Evolutionary conservation across 2,329 filamentous ascomycete genomes (phyloP).

Genomic region (Tolypocladium ophioglossoides): DNA sequence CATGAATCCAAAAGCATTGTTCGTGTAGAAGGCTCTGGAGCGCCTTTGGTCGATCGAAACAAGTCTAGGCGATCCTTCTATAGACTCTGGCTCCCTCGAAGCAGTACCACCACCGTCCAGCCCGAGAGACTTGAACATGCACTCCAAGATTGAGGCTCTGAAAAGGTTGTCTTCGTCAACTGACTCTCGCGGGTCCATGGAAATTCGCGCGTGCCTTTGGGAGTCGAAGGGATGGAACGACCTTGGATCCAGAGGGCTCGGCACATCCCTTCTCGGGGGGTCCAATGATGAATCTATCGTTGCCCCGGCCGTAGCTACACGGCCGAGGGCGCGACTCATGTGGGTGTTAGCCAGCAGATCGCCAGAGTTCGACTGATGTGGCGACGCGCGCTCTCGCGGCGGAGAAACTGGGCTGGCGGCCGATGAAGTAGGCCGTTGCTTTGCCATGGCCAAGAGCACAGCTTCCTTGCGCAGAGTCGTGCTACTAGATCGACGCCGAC

Average conservation of each 20-base stretch:
- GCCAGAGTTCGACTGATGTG: conserved; percentile 53
- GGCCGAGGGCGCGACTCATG: conserved; percentile 49
- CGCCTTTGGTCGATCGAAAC: conserved; percentile 74
- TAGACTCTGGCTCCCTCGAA: conserved; percentile 59
- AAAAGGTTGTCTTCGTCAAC: conserved; percentile 84
- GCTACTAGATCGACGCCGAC: conserved; percentile 61
- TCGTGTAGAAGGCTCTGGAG: conserved; percentile 62
- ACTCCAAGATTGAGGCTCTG: conserved; percentile 81
- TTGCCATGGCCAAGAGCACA: conserved; percentile 55
- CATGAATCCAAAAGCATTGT: conserved; percentile 81
- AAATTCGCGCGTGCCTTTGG: conserved; percentile 36
- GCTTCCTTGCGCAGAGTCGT: conserved; percentile 71
- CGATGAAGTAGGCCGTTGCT: conserved; percentile 32
- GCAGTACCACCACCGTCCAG: conserved; percentile 58
- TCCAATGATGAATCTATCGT: conserved; percentile 4
- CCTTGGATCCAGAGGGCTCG: conserved; percentile 38
- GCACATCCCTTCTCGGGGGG: conserved; percentile 21
- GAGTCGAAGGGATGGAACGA: conserved; percentile 47
- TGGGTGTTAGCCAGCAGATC: conserved; percentile 76
- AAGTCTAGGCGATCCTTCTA: conserved; percentile 75
- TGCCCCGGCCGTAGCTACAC: conserved; percentile 18
- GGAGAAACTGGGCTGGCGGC: conserved; percentile 29
- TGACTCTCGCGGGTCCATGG: conserved; percentile 63
- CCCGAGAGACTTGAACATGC: conserved; percentile 90
- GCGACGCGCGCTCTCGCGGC: conserved; percentile 28